Conservation (phyloP, 495 filamentous ascomycete species). For the Trichoderma asperelloides region DNA sequence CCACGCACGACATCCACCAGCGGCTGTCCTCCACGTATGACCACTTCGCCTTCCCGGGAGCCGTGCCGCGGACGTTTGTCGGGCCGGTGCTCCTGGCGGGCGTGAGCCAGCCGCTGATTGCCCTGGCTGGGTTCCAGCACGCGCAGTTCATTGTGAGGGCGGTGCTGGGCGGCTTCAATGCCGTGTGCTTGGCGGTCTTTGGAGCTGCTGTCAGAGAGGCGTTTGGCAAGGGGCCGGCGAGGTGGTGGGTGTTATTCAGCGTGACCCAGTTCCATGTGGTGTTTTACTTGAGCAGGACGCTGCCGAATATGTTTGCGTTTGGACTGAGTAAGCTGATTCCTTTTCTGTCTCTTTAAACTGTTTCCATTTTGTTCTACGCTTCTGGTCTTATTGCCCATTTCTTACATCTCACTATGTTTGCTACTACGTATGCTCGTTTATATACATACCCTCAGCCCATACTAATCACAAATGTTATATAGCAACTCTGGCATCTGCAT, state of each 20-base stretch:
- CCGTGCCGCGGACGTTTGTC: constrained; percentile 83
- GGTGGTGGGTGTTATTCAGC: constrained; percentile 80
- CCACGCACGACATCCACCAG: constrained; percentile 42
- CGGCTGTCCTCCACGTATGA: constrained; percentile 60
- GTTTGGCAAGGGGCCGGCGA: constrained; percentile 60
- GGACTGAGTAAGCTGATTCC: constrained; percentile 50
- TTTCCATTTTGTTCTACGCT: not conserved
- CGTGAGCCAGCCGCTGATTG: constrained; percentile 53
- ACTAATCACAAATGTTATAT: not conserved
- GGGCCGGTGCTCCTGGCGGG: constrained; percentile 68
- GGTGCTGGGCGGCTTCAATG: constrained; percentile 73
- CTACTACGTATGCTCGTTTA: too few species aligned
- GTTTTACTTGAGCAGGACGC: constrained; percentile 84
- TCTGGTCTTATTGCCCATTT: not conserved
- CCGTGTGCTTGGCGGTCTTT: constrained; percentile 54
- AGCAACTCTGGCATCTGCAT: constrained; percentile 64
- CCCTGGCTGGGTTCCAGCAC: constrained; percentile 34
- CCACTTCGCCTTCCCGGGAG: constrained; percentile 84
- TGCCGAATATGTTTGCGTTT: constrained; percentile 98
- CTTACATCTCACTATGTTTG: constrained; percentile 5
- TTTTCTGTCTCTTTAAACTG: too few species aligned
- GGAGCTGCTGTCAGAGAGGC: constrained; percentile 51
- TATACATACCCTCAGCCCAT: not conserved
- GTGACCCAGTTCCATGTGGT: constrained; percentile 85
- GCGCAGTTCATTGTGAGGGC: constrained; percentile 55